Conservation (phyloP, 1,284 basidiomycete genomes). For the Stygiomarasmius scandens region DNA sequence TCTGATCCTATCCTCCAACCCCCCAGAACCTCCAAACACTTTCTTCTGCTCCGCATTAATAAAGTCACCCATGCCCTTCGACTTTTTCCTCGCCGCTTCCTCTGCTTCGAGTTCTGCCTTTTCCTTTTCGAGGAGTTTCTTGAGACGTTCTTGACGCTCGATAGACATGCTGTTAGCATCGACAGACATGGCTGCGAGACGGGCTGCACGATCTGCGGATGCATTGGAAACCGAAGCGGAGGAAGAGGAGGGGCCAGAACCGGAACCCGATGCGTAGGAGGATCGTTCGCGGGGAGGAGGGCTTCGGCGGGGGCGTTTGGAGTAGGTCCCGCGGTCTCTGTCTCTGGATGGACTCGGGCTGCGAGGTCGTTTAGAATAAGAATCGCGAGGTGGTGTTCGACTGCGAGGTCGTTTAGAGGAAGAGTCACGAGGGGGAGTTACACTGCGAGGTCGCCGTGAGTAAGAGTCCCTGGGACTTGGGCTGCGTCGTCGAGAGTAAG, state of each 20-base stretch:
- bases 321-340: conserved; percentile 15
- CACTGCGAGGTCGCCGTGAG: not conserved
- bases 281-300: too few species aligned
- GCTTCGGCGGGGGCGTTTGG: too few species aligned
- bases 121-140: conserved; percentile 66
- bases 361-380: conserved; percentile 41
- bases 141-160: conserved; percentile 71
- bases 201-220: conserved; percentile 73
- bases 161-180: conserved; percentile 66
- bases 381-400: conserved; percentile 9
- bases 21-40: conserved; percentile 74
- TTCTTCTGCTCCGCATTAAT: conserved; percentile 75
- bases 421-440: not conserved
- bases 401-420: conserved; percentile 51
- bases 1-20: conserved; percentile 74
- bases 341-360: conserved; percentile 37
- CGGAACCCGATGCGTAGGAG: conserved; percentile 20
- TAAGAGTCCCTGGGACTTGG: conserved; percentile 17
- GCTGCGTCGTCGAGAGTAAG: not conserved
- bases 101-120: conserved; percentile 72
- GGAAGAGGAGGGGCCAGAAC: not conserved
- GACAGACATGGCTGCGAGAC: conserved; percentile 83
- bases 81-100: conserved; percentile 60
- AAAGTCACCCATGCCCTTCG: conserved; percentile 74
- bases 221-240: too few species aligned